Conservation (phyloP, 2,329 filamentous ascomycete species). For the Bisporella sp. region DNA sequence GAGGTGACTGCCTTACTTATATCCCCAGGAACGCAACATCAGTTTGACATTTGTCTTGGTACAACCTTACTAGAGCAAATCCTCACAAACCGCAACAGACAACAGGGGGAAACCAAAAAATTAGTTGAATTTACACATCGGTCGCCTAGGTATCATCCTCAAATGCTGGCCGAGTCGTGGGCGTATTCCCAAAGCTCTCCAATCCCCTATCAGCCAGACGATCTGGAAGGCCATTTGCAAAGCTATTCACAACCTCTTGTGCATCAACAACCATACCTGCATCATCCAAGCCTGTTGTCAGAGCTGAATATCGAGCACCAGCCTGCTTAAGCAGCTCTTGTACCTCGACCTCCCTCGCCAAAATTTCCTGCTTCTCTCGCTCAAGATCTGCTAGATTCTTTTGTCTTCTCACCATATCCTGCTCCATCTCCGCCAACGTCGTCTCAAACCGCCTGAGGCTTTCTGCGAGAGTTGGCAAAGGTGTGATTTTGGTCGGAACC, state of each 20-base stretch:
- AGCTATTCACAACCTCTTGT: constrained; percentile 9
- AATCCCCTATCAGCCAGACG: constrained; percentile 25
- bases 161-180: constrained; percentile 21
- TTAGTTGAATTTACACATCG: too few relatives aligned
- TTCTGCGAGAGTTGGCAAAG: constrained; percentile 66
- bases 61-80: too few relatives aligned
- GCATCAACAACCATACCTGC: constrained; percentile 13
- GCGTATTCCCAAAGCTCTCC: constrained; percentile 34
- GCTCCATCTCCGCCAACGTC: constrained; percentile 56
- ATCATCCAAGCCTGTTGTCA: constrained; percentile 42
- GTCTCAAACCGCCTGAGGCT: constrained; percentile 58
- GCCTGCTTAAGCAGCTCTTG: constrained; percentile 76
- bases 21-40: too few relatives aligned
- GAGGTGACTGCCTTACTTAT: too few relatives aligned
- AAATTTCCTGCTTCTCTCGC: constrained; percentile 61
- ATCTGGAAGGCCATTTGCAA: constrained; percentile 5
- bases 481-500: constrained; percentile 56
- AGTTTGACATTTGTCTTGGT: too few relatives aligned
- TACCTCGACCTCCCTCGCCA: constrained; percentile 67
- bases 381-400: constrained; percentile 59
- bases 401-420: constrained; percentile 51
- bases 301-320: constrained; percentile 60
- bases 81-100: too few relatives aligned
- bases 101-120: too few relatives aligned
- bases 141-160: constrained; percentile 23